Evolutionary conservation across 306 rosid genomes (phyloP), one percentile per base, ranked within the genome.

Genomic region (Chamaecrista fasciculata): DNA sequence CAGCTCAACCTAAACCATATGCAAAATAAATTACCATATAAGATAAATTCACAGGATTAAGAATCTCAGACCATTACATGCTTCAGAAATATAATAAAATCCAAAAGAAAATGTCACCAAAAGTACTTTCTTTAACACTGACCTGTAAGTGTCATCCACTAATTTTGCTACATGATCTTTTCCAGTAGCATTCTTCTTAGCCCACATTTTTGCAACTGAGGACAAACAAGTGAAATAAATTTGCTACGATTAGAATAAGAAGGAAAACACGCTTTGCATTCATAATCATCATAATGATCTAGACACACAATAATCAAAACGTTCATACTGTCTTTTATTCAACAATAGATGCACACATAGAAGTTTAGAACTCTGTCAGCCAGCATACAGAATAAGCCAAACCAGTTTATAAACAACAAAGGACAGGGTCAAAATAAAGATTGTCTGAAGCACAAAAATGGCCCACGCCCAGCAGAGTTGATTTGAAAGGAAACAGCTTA

Each of bases 101-200:
- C 39, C 55, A 44, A 29, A 62, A 53, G 40, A 75, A 19, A 16
- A 47, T 5, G 56, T 33, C 70, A 77, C 24, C 43, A 24, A 50
- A 3, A 37, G 37, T 39, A 34, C 34, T 39, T 31, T 39, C 33
- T 37, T 80, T 44, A 71, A 79, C 53, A 83, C 97, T 82, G 80
- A 93, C 98, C 98, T 93, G 55, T 87, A 90, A 12, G 85, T 85
- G 83, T 90, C 97, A 73, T 90, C 98, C 37, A 93, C 96, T 44
- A 93, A 86, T 71, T 93, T 87, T 51, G 96, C 98, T 79, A 90
- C 96, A 65, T 82, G 93, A 49, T 90, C 98, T 82, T 88, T 93
- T 40, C 84, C 89, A 76, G 85, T 86, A 78, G 93, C 82, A 85
- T 77, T 86, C 85, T 90, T 93, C 87, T 83, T 90, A 16, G 91